Evolutionary conservation across 768 basidiomycete species (phyloP).

Genomic region (Gautieria morchelliformis): DNA sequence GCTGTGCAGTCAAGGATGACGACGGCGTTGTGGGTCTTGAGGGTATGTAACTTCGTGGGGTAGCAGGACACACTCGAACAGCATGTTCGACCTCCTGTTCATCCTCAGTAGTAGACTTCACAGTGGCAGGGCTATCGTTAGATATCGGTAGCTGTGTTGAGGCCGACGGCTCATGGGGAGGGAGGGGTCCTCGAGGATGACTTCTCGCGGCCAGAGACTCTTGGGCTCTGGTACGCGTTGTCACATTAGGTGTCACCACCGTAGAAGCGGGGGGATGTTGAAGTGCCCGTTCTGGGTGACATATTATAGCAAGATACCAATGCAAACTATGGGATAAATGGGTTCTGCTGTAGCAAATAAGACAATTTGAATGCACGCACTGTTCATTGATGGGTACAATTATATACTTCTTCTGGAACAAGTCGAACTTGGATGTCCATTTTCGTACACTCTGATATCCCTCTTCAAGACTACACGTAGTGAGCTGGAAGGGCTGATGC

Average conservation of each 20-base stretch:
- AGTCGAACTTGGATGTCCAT: conserved; percentile 84
- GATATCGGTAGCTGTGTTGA: background rate
- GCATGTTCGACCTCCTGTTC: background rate
- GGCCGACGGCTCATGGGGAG: background rate
- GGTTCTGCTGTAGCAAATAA: background rate
- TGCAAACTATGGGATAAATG: conserved; percentile 50
- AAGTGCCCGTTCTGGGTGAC: conserved; percentile 59
- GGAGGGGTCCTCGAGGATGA: background rate
- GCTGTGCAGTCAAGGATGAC: background rate
- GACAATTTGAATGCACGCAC: conserved; percentile 34
- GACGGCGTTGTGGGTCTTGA: background rate
- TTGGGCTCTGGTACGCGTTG: conserved; percentile 10
- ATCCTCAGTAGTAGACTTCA: background rate
- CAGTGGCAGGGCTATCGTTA: background rate
- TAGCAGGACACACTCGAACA: background rate
- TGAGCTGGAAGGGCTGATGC: background rate
- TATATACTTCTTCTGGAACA: conserved; percentile 88
- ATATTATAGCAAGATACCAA: conserved; percentile 96
- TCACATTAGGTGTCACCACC: conserved; percentile 5
- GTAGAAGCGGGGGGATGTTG: conserved; percentile 35
- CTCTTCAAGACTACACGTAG: conserved; percentile 36
- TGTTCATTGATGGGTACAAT: conserved; percentile 96
- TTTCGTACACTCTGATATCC: conserved; percentile 82
- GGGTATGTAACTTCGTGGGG: background rate
- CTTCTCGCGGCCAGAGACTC: background rate